phyloP scores from a whole-genome alignment of 2,329 filamentous ascomycete genomes.

The Fusarium sp. region DNA sequence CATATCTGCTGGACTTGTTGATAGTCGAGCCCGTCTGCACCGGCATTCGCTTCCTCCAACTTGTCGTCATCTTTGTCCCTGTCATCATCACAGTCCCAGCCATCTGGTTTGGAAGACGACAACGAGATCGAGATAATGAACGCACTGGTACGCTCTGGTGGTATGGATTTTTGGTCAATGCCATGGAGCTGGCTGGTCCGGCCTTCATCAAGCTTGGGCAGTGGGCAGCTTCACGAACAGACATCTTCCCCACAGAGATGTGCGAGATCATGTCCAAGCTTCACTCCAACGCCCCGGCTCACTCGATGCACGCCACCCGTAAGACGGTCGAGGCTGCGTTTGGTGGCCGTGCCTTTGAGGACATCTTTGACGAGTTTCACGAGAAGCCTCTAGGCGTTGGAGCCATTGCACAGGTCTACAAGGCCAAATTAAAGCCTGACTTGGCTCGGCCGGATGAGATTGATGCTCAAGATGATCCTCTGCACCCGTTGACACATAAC shows the following conservation, averaged over 20 bases:
- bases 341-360: constrained; percentile 80
- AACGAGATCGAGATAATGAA: constrained; percentile 76
- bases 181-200: constrained; percentile 94
- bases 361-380: constrained; percentile 97
- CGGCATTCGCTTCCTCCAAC: constrained; percentile 85
- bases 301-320: constrained; percentile 85
- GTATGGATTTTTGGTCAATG: constrained; percentile 87
- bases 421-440: constrained; percentile 87
- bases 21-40: constrained; percentile 91
- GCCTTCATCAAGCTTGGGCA: constrained; percentile 99
- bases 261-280: constrained; percentile 94
- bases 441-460: constrained; percentile 74
- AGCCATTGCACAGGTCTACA: constrained; percentile 98
- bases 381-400: constrained; percentile 91
- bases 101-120: constrained; percentile 80
- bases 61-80: constrained; percentile 90
- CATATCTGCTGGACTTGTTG: constrained; percentile 77
- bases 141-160: constrained; percentile 89
- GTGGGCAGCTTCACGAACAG: constrained; percentile 96
- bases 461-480: constrained; percentile 56
- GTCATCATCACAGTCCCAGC: constrained; percentile 84
- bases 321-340: constrained; percentile 86
- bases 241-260: constrained; percentile 95
- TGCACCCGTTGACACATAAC: constrained; percentile 70
- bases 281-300: constrained; percentile 93